phyloP scores from a whole-genome alignment of 2,329 filamentous ascomycete genomes.

The Botryotinia narcissicola region DNA sequence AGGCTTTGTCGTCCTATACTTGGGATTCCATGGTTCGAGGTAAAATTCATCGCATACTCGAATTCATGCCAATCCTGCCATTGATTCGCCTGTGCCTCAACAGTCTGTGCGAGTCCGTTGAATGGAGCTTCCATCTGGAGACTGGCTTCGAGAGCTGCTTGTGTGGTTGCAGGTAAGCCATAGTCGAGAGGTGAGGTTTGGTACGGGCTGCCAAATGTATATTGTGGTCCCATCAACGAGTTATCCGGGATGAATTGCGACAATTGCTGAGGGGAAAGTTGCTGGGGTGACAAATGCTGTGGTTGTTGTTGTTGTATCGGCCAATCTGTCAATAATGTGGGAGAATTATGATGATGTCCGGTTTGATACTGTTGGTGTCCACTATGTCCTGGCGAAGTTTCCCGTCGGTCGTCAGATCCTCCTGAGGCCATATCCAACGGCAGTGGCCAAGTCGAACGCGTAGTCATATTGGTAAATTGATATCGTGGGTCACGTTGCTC shows the following conservation, averaged over 20 bases:
- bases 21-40: slow-evolving; percentile 46
- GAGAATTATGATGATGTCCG: slow-evolving; percentile 47
- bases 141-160: slow-evolving; percentile 59
- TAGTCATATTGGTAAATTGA: slow-evolving; percentile 47
- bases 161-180: slow-evolving; percentile 47
- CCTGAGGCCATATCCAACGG: slow-evolving; percentile 38
- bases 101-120: slow-evolving; percentile 54
- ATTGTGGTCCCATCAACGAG: slow-evolving; percentile 38
- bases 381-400: slow-evolving; percentile 42
- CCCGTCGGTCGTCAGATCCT: slow-evolving; percentile 36
- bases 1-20: slow-evolving; percentile 48
- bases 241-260: slow-evolving; percentile 39
- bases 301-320: slow-evolving; percentile 46
- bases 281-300: slow-evolving; percentile 38
- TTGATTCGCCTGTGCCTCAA: slow-evolving; percentile 56
- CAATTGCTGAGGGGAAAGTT: slow-evolving; percentile 34
- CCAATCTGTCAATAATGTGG: slow-evolving; percentile 57
- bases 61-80: slow-evolving; percentile 82
- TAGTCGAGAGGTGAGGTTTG: slow-evolving; percentile 37
- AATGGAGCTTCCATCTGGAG: slow-evolving; percentile 64
- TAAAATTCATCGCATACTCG: slow-evolving; percentile 61
- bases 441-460: slow-evolving; percentile 39
- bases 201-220: slow-evolving; percentile 34
- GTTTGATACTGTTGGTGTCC: slow-evolving; percentile 43
- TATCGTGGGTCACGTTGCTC: slow-evolving; percentile 56